Evolutionary conservation across 108 stramenopile genomes (phyloP), one percentile per base, ranked within the genome.

Genomic region (Cyclotella atomus): DNA sequence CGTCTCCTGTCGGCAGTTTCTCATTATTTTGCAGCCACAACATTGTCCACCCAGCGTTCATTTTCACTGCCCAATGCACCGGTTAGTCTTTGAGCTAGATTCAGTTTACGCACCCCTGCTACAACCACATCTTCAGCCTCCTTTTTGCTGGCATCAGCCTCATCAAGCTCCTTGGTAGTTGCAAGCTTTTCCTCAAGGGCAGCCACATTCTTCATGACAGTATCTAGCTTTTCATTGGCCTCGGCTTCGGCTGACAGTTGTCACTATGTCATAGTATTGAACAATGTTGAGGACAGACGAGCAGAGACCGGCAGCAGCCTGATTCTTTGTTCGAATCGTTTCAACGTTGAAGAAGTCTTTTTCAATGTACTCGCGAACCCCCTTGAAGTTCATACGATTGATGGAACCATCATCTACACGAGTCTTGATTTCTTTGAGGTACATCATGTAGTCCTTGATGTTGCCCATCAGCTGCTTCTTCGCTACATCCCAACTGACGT

Each of bases 261-360:
- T 69, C 33, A 93, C 84, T 29, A 91, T 88, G 64, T 95, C 91
- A 66, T 91, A 88, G 82, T 91, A 95, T 0, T 29, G 82, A 25
- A 95, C 93, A 41, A 95, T 95, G 59, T 92, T 92, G 20, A 91
- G 36, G n/a, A 90, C 88, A 52, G 91, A 95, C 15, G 77, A 80
- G 32, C 90, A 91, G 14, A 95, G 41, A 9, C 90, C 90, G 19
- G 86, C 91, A 2, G 93, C 93, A 12, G 91, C 90, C 17, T 71
- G 70, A 65, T 92, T 95, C 65, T 95, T 95, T 23, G 70, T 49
- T 52, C 33, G n/a, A n/a, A 95, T 90, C 19, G 82, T 75, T 23
- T 95, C 90, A 10, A 73, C 69, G 16, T 86, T 84, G 75, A 95
- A 92, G 47, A 90, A 86, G 33, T 95, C 90, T 68, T 91, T 27